These are phyloP conservation scores for Pugionium dolabratum DNA, from an alignment of 345 rosid genomes.

Conservation along the genomic window DNA sequence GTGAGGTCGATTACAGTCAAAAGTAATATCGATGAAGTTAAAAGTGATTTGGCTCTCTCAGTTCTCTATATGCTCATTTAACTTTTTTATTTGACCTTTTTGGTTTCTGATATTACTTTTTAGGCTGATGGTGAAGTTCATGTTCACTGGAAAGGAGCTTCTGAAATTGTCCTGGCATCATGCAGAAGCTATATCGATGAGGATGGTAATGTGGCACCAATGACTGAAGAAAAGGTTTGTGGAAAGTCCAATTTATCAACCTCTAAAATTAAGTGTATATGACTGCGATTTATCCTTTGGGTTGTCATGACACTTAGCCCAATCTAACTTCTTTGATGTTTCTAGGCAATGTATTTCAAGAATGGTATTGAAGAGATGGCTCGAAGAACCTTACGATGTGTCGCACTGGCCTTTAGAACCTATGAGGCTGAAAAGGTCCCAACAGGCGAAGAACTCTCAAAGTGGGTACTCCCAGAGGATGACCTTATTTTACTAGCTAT, in stretches of 20 bases:
- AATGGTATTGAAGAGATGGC: conserved; percentile 85
- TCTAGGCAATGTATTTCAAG: conserved; percentile 53
- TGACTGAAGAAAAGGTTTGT: conserved; percentile 74
- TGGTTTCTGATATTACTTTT: not conserved
- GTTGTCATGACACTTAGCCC: not conserved
- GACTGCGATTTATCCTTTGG: not conserved
- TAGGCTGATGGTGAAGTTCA: conserved; percentile 75
- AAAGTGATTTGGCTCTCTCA: too few relatives aligned
- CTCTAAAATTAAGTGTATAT: not conserved
- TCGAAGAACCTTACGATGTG: conserved; percentile 77
- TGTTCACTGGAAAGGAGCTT: conserved; percentile 99
- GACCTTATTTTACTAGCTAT: conserved; percentile 86
- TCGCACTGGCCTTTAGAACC: conserved; percentile 79
- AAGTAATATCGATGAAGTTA: not conserved
- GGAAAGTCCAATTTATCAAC: not conserved
- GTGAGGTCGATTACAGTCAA: not conserved
- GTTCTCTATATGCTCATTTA: too few relatives aligned
- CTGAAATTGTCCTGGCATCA: conserved; percentile 84
- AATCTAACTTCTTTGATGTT: conserved; percentile 15
- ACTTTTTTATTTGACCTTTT: not conserved
- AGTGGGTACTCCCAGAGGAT: conserved; percentile 85
- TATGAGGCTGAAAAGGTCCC: conserved; percentile 71
- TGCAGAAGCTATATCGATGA: conserved; percentile 67
- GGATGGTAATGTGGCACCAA: conserved; percentile 51
- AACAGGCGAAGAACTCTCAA: conserved; percentile 54